Evolutionary conservation across 768 basidiomycete genomes (phyloP).

Genomic region (Butyriboletus loyo): DNA sequence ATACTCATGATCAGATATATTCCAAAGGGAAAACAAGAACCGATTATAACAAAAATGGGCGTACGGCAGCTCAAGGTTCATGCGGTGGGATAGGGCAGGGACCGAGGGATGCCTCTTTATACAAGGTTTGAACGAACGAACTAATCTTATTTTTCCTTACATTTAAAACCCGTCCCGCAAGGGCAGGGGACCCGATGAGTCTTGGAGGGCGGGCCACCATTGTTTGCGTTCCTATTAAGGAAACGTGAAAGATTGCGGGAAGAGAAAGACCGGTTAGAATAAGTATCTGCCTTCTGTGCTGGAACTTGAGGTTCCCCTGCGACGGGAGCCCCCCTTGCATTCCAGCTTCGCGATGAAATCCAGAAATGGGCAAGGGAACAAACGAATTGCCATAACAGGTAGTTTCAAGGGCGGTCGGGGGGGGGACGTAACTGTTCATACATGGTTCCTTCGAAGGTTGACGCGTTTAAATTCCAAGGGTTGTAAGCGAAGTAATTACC

Average conservation of each 20-base stretch:
- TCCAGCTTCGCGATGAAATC: conserved; percentile 27
- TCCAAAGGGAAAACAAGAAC: conserved; percentile 18
- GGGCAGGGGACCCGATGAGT: conserved; percentile 14
- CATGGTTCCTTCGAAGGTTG: conserved; percentile 27
- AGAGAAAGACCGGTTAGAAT: conserved; percentile 28
- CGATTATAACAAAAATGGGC: conserved; percentile 32
- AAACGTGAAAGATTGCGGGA: conserved; percentile 33
- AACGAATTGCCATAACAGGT: conserved; percentile 35
- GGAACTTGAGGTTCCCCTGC: conserved; percentile 31
- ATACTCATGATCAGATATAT: conserved; percentile 31
- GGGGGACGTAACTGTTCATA: conserved; percentile 30
- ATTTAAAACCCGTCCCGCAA: conserved; percentile 27
- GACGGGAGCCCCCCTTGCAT: conserved; percentile 17
- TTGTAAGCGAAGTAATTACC: conserved; percentile 27
- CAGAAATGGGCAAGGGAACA: conserved; percentile 36
- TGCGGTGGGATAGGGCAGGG: conserved; percentile 30
- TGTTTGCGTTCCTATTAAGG: conserved; percentile 31
- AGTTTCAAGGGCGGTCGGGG: conserved; percentile 35
- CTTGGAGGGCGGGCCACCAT: conserved; percentile 28
- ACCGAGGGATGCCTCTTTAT: conserved; percentile 33
- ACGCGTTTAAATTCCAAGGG: conserved; percentile 30
- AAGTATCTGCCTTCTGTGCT: conserved; percentile 33
- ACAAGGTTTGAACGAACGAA: conserved; percentile 31
- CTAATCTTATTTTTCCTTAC: conserved; percentile 31
- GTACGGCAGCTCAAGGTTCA: conserved; percentile 38